Base-by-base conservation (phyloP, 176 grass and related monocot species). In the Oryza coarctata region DNA sequence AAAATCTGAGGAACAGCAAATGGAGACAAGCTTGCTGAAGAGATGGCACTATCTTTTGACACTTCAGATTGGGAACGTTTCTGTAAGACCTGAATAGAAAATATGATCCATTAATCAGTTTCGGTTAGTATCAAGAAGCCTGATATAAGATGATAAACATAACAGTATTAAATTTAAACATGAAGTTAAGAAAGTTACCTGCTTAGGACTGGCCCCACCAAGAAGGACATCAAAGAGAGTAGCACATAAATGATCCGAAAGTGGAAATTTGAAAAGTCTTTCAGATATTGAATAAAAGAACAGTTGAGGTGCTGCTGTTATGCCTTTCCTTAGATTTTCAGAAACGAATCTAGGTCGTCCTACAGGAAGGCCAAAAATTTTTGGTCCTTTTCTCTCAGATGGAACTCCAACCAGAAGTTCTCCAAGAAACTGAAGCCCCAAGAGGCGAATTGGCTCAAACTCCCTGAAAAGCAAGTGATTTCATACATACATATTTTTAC, bases 131-230 rank as follows among this genome's bases (percentile, higher is more conserved):
- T 6, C 34, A 30, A 49, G 33, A 52, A 52, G 52, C 50, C 44
- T 74, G 55, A 69, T 22, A 68, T 32, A 12, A 80, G 62, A 76
- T 18, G 55, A 79, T 40, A 79, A 30, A 80, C 11, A 86, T 2
- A 52, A 63, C 49, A 61, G 32, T n/a, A 77, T 20, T 65, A 64
- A 25, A 70, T 29, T 65, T 30, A 62, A 62, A 57, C 30, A 57
- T 47, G 31, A 71, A 77, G 71, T 77, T 71, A 55, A 70, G 20
- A 6, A 70, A 84, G 40, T 60, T 83, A 98, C 95, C 95, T 98
- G 95, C 85, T 98, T 94, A 90, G 95, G 95, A 80, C 95, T 98
- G 76, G 95, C 92, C 85, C 95, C 95, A 64, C 95, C 95, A 93
- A 98, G 95, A 88, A 98, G 92, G 82, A 94, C 86, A 83, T 94